phyloP scores from a whole-genome alignment of 768 basidiomycete species.

The Hypholoma sublateritium region DNA sequence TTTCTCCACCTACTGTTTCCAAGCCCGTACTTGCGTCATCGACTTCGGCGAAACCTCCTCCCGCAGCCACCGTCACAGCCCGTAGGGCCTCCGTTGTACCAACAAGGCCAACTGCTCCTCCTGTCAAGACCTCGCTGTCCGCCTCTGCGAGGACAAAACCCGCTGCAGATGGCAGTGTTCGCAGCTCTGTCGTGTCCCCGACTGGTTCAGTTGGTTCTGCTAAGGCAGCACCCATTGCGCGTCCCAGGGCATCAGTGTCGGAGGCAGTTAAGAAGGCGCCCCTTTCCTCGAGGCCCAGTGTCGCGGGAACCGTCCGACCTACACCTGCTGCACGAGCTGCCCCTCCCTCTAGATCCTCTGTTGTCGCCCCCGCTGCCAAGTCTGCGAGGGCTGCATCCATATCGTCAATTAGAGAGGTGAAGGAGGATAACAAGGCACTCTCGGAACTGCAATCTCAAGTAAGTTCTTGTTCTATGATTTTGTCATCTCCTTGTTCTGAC shows the following conservation, averaged over 20 bases:
- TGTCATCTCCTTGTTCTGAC: neutral
- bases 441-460: constrained; percentile 65
- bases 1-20: constrained; percentile 20
- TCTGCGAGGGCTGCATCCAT: constrained; percentile 58
- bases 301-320: constrained; percentile 30
- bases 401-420: constrained; percentile 72
- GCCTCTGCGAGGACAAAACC: constrained; percentile 41
- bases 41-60: constrained; percentile 34
- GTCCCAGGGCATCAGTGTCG: constrained; percentile 68
- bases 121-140: constrained; percentile 36
- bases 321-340: constrained; percentile 30
- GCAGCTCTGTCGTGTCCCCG: constrained; percentile 58
- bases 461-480: constrained; percentile 11
- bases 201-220: constrained; percentile 49
- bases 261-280: constrained; percentile 59
- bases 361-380: constrained; percentile 35
- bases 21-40: constrained; percentile 3
- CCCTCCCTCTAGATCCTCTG: constrained; percentile 25
- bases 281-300: constrained; percentile 40
- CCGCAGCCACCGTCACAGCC: constrained; percentile 32
- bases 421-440: constrained; percentile 50
- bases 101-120: constrained; percentile 35
- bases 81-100: constrained; percentile 49
- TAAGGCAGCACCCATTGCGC: constrained; percentile 41
- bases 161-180: constrained; percentile 30